Conservation (phyloP, 345 rosid genomes). For the Brassica carinata region DNA sequence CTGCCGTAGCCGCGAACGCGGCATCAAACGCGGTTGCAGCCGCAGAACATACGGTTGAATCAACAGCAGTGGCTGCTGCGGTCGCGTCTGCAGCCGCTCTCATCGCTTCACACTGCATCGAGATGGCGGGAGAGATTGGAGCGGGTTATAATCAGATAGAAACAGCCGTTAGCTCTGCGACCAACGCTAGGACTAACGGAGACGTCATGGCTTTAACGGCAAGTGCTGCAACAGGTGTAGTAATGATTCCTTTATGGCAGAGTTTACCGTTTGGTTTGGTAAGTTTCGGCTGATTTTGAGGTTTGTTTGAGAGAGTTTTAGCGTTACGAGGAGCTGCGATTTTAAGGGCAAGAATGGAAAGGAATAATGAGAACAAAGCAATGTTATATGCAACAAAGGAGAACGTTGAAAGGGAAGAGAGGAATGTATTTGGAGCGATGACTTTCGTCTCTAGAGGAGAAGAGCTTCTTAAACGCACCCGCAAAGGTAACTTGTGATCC, state of each 20-base stretch:
- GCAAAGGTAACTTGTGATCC: constrained; percentile 67
- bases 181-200: constrained; percentile 76
- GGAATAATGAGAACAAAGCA: constrained; percentile 49
- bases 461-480: constrained; percentile 88
- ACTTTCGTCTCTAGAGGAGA: constrained; percentile 79
- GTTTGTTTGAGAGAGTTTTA: constrained; percentile 45
- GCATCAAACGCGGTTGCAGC: constrained; percentile 57
- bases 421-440: constrained; percentile 51
- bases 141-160: constrained; percentile 80
- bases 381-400: constrained; percentile 51
- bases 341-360: constrained; percentile 71
- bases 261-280: background rate
- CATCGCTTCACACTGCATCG: constrained; percentile 89
- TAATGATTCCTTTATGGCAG: background rate
- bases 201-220: constrained; percentile 94
- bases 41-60: constrained; percentile 44
- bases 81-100: constrained; percentile 89
- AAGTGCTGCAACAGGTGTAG: constrained; percentile 95
- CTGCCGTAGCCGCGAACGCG: constrained; percentile 78
- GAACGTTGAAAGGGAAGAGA: constrained; percentile 53
- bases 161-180: constrained; percentile 71
- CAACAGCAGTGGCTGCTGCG: constrained; percentile 52
- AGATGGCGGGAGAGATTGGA: constrained; percentile 91
- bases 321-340: constrained; percentile 84
- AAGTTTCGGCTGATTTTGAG: constrained; percentile 30